Evolutionary conservation across 2,329 filamentous ascomycete species (phyloP), one percentile per base, ranked within the genome.

Genomic region (Penicillium sp.): DNA sequence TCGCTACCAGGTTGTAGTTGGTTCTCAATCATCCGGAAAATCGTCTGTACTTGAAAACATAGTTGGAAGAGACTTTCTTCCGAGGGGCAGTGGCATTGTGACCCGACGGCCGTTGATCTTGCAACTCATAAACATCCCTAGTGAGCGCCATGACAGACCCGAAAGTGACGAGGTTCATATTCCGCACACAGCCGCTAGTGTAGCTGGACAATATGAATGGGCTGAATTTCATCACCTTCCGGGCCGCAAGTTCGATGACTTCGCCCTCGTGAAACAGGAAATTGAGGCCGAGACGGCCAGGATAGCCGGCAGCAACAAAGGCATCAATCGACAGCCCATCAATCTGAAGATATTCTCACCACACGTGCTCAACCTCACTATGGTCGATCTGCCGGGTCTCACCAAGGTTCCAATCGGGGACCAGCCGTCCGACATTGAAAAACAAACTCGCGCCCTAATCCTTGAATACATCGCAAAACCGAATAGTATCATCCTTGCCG

Each of bases 361-460:
- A 26, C 91, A 97, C 77, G 95, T 99, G 63, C 86, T 99, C 64
- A 99, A 96, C 79, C 84, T 99, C 79, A 99, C 95, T 2, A 83
- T 99, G 71, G 95, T 99, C 64, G 95, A 99, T 84, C 81, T 99
- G 73, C 95, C 95, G 3, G 95, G 95, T 71, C 82, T 99, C 75
- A 99, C 95, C 72, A 98, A 99, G 86, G 93, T 97, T 62, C 95
- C 95, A 31, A 98, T 99, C 76, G 95, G 95, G 68, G 95, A 99
- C 76, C 95, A 99, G 76, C 95, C 95, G 7, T 89, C 91, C 71
- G 95, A 99, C 75, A 99, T 99, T 73, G 95, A 99, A 84, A 98
- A 97, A 80, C 95, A 99, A 81, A 99, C 95, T 35, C 88, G 94
- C 67, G 97, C 92, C 69, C 86, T 99, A 71, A 98, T 99, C 71